A percentile compares a stretch with the other conserved stretches of the same genome.
Evolutionary conservation across 441 rosid species (phyloP).

Genomic region (Lepidium campestre): DNA sequence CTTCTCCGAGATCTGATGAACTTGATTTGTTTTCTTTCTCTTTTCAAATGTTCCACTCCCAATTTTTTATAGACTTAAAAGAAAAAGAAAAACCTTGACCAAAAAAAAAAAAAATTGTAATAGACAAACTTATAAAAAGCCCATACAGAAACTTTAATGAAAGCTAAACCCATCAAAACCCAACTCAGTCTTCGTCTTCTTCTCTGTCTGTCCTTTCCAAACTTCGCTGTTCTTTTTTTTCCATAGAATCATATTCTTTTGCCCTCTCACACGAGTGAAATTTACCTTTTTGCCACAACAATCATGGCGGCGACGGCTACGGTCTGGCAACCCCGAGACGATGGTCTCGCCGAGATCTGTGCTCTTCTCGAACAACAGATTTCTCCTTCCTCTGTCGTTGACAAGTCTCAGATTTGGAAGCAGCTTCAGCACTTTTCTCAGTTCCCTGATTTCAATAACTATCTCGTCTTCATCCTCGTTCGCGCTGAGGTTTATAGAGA

Average conservation of each 20-base stretch:
- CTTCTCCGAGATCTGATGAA: too few relatives aligned
- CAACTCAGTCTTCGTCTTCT: background rate
- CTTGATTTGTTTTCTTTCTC: too few relatives aligned
- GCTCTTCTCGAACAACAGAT: conserved; percentile 79
- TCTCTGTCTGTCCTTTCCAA: conserved; percentile 7
- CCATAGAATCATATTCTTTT: conserved; percentile 27
- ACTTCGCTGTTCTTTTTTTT: background rate
- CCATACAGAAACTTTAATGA: background rate
- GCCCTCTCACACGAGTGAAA: conserved; percentile 25
- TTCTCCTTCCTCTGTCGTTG: conserved; percentile 75
- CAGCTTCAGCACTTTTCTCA: conserved; percentile 90
- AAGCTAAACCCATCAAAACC: conserved; percentile 22
- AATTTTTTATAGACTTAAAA: too few relatives aligned
- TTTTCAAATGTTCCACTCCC: too few relatives aligned
- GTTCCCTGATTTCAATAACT: conserved; percentile 94
- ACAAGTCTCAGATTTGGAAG: conserved; percentile 95
- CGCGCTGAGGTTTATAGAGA: conserved; percentile 59
- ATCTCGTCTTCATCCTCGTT: conserved; percentile 84
- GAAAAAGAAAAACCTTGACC: too few relatives aligned
- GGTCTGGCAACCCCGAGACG: conserved; percentile 85
- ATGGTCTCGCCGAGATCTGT: conserved; percentile 85
- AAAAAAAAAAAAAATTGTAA: background rate
- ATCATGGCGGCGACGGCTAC: conserved; percentile 39
- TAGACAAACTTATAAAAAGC: background rate
- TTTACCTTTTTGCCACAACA: conserved; percentile 23